phyloP scores from a whole-genome alignment of 2,329 filamentous ascomycete species.

The Didymosphaeria variabile region DNA sequence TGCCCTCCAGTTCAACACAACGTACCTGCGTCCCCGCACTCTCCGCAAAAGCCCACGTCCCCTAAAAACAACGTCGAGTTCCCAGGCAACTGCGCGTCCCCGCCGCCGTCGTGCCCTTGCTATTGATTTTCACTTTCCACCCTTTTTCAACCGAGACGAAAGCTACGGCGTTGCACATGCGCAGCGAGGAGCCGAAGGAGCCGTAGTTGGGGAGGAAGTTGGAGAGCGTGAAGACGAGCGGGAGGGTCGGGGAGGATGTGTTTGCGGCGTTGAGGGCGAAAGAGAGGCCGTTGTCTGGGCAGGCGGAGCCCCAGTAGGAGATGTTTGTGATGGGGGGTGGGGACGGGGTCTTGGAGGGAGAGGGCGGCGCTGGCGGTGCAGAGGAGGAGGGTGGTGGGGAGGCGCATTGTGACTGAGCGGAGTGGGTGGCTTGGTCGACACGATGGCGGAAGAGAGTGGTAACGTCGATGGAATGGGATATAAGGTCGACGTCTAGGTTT shows the following conservation, averaged over 20 bases:
- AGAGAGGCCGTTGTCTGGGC: constrained; percentile 22
- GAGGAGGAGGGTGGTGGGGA: constrained; percentile 8
- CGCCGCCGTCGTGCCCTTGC: constrained; percentile 17
- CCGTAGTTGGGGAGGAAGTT: constrained; percentile 23
- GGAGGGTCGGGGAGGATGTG: constrained; percentile 9
- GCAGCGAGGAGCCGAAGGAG: constrained; percentile 23
- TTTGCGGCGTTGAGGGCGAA: constrained; percentile 14
- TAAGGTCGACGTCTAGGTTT: neutral
- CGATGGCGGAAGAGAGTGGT: constrained; percentile 4
- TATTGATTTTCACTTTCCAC: constrained; percentile 22
- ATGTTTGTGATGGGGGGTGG: constrained; percentile 17
- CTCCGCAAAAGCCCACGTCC: constrained; percentile 19
- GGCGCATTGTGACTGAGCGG: constrained; percentile 14
- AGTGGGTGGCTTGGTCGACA: neutral
- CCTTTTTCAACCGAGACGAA: constrained; percentile 14
- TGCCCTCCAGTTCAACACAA: neutral
- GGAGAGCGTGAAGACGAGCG: constrained; percentile 22
- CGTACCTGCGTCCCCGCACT: constrained; percentile 20
- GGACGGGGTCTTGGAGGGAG: constrained; percentile 5
- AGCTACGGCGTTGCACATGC: constrained; percentile 25
- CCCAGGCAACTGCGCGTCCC: constrained; percentile 16
- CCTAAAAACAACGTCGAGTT: constrained; percentile 22
- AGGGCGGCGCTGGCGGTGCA: constrained; percentile 13
- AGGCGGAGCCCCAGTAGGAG: constrained; percentile 25
- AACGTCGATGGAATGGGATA: neutral